Base-by-base conservation (phyloP, 2,329 filamentous ascomycete species). In the Monosporascus ibericus region DNA sequence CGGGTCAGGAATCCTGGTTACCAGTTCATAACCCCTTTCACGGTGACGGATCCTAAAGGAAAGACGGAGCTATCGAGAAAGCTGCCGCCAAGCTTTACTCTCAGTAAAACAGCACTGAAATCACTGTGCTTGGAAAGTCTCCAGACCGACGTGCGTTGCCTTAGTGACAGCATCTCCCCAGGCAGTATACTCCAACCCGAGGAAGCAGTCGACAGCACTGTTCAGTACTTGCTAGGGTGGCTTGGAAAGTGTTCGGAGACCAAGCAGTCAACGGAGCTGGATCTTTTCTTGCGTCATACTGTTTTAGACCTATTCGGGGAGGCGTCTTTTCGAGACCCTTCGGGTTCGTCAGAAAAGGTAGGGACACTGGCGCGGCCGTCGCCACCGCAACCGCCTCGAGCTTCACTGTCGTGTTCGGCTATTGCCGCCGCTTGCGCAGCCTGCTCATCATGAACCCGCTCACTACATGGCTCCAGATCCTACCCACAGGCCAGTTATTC, bases 11-110 rank as follows among this genome's bases (percentile, higher is more conserved):
- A 73, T 27, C 72, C 73, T 14, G 70, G 75, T 60, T 65, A 68
- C 38, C 67, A 67, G 14, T 74, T 69, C 54, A 62, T 68, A 37
- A 72, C 68, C 25, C 66, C 67, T 22, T 71, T 75, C 69, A 69
- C 68, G 2, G 67, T 67, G 47, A 56, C 68, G 15, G 64, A 72
- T 51, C 67, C 67, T 3, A 66, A 66, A 20, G 59, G 56, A 3
- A 69, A 75, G 39, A 65, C 66, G 22, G 59, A 64, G 44, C 65
- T 64, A 49, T 57, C 64, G 7, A 65, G 63, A 36, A 68, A 70
- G 50, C 49, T 73, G 5, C 61, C 68, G 27, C 50, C 63, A 9
- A 66, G 62, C 6, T 71, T 68, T 47, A 56, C 42, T 46, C 14
- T 30, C 25, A 15, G 42, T 18, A n/a, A 46, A 24, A n/a, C 22